phyloP scores from a whole-genome alignment of 352 stramenopile genomes.

The Phytopythium helicoides region DNA sequence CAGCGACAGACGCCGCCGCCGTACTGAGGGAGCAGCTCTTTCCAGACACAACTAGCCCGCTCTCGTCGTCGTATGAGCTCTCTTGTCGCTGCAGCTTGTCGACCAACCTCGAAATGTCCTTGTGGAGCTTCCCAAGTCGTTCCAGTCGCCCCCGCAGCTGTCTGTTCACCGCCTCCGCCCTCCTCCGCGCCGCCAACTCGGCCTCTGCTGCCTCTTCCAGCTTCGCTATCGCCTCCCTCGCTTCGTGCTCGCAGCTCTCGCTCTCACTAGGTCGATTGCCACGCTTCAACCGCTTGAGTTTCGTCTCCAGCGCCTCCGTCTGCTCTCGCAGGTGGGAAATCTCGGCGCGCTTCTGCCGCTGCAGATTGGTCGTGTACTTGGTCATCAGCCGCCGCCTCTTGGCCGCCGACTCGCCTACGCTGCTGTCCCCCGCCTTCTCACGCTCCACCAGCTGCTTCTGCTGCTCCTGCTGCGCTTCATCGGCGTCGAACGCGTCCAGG shows the following conservation, averaged over 20 bases:
- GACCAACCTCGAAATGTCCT: neutral
- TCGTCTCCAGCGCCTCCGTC: neutral
- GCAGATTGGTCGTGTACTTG: neutral
- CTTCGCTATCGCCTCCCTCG: neutral
- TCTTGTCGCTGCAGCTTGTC: neutral
- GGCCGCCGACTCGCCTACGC: neutral
- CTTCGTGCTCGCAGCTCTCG: too few relatives aligned
- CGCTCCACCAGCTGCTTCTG: neutral
- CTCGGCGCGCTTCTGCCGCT: conserved; percentile 1
- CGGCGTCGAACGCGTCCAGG: conserved; percentile 1
- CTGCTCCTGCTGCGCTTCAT: neutral
- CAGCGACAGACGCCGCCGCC: neutral
- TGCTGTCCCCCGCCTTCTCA: neutral
- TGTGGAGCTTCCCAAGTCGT: neutral
- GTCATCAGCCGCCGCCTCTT: too few relatives aligned
- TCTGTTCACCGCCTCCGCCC: neutral
- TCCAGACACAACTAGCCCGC: neutral
- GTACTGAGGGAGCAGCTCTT: neutral
- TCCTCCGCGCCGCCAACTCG: neutral
- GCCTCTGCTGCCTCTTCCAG: neutral
- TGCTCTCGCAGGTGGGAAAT: neutral
- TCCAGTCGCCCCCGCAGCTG: neutral
- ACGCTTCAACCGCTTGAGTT: neutral
- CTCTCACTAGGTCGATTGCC: conserved; percentile 7
- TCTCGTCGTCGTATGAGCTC: neutral